Evolutionary conservation across 1,139 yeast species (phyloP).

Genomic region (Debaryomyces robertsiae): DNA sequence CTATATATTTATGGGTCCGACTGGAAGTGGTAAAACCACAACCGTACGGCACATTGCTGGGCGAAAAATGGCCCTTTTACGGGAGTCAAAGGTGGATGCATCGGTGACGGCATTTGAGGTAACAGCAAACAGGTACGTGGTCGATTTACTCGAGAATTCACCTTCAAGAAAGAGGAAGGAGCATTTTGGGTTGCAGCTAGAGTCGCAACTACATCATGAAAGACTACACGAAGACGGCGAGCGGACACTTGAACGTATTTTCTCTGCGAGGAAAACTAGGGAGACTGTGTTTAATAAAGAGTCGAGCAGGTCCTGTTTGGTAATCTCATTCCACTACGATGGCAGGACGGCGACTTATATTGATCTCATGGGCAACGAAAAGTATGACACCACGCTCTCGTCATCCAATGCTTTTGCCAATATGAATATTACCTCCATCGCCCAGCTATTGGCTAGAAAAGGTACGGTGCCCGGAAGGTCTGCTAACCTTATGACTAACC

Average conservation of each 20-base stretch:
- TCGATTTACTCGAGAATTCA: conserved; percentile 28
- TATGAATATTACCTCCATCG: conserved; percentile 31
- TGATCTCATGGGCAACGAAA: conserved; percentile 38
- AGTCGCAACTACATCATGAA: conserved; percentile 19
- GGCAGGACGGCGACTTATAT: conserved; percentile 27
- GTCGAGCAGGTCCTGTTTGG: conserved; percentile 33
- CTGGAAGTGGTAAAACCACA: conserved; percentile 40
- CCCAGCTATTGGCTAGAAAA: conserved; percentile 25
- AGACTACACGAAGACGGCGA: conserved; percentile 11
- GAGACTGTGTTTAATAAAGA: conserved; percentile 24
- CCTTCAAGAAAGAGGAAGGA: conserved; percentile 16
- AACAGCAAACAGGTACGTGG: conserved; percentile 27
- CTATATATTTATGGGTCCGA: conserved; percentile 35
- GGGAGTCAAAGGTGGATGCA: conserved; percentile 5
- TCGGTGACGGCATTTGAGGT: conserved; percentile 34
- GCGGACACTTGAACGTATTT: conserved; percentile 19
- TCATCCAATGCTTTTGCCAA: conserved; percentile 31
- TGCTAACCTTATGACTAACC: conserved; percentile 31
- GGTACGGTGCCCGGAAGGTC: conserved; percentile 22
- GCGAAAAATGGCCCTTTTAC: conserved; percentile 4
- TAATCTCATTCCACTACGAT: conserved; percentile 26
- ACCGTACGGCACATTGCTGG: conserved; percentile 17
- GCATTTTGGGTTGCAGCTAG: conserved; percentile 14
- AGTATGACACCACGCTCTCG: conserved; percentile 20
- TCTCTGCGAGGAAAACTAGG: conserved; percentile 24